These are phyloP conservation scores for Penicillium goetzii DNA, from an alignment of 495 filamentous ascomycete species.

Conservation along the genomic window DNA sequence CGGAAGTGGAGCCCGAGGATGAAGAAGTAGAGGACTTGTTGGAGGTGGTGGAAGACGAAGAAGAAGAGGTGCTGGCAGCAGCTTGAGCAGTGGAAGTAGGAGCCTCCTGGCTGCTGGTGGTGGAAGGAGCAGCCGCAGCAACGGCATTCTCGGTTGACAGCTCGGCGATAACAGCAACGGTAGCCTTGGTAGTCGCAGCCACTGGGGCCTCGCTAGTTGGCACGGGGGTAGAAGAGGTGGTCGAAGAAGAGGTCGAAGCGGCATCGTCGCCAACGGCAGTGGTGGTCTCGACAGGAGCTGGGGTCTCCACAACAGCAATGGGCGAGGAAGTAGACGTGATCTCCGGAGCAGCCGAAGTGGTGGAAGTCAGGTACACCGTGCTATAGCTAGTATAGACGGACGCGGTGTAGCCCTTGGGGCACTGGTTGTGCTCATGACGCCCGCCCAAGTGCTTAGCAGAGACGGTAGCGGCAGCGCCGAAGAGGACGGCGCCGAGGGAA, in stretches of 20 bases:
- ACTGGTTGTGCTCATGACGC: conserved; percentile 28
- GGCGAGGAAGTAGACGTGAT: conserved; percentile 10
- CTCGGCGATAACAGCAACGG: conserved; percentile 15
- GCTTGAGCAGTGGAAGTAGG: conserved; percentile 16
- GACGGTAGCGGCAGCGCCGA: conserved; percentile 36
- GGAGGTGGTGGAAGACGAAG: conserved; percentile 14
- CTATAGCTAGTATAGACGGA: conserved; percentile 28
- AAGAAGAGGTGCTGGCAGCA: conserved; percentile 10
- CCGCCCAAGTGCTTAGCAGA: conserved; percentile 32
- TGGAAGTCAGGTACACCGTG: conserved; percentile 29
- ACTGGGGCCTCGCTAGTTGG: conserved; percentile 13
- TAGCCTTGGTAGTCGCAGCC: conserved; percentile 20
- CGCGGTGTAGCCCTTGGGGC: conserved; percentile 37
- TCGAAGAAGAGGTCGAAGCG: conserved; percentile 6
- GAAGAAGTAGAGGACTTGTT: conserved; percentile 16
- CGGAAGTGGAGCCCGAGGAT: conserved; percentile 25
- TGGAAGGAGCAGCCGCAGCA: conserved; percentile 6
- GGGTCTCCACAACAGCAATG: conserved; percentile 2
- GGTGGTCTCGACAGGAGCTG: conserved; percentile 11
- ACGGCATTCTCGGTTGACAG: conserved; percentile 13
- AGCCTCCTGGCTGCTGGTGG: conserved; percentile 11
- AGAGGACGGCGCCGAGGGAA: conserved; percentile 34
- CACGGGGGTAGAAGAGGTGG: conserved; percentile 12
- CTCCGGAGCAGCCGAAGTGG: conserved; percentile 24
- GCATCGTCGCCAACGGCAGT: conserved; percentile 11